Evolutionary conservation across 1,284 basidiomycete genomes (phyloP), one percentile per base, ranked within the genome.

Genomic region (Fomitopsis schrenkii): DNA sequence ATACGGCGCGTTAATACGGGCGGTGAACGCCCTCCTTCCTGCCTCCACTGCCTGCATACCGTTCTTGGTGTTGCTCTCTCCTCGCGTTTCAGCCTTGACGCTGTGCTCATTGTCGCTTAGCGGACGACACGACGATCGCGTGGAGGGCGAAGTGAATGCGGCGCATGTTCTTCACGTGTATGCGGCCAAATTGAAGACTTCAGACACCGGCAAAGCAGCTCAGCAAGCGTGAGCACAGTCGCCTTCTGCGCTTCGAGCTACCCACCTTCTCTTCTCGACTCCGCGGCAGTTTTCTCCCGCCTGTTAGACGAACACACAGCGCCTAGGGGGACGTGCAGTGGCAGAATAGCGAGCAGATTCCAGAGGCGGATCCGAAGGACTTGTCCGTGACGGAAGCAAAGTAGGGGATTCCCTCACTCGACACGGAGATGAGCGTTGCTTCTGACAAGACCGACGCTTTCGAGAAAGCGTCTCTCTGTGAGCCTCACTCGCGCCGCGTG

Each of bases 401-500:
- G 40, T 40, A 33, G 19, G 41, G 28, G 15, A 30, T 17, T 40
- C 36, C 53, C 41, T 15, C 35, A 38, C 55, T 55, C 52, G 35
- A 57, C 61, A 63, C 68, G 68, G 68, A 69, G 64, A 69, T 69
- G 68, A 66, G 42, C 60, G 63, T 63, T 65, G 63, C 66, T 65
- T 67, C 66, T 59, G 58, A 48, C 8, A 42, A 56, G 55, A 54
- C 55, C 26, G 30, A 54, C 36, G 28, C 35, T 45, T 62, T 58
- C 65, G 64, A 65, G 63, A 64, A 63, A 60, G 57, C 59, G 36
- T 65, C 66, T 64, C 57, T 64, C 61, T 66, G 59, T 58, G 68
- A 64, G 66, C 72, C 74, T 74, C 73, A 68, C 73, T 75, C 74
- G 67, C 62, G 67, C 73, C 73, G 71, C 73, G 73, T 75, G 74